Evolutionary conservation across 331 rosid genomes (phyloP).

Genomic region (Malus hybrid): DNA sequence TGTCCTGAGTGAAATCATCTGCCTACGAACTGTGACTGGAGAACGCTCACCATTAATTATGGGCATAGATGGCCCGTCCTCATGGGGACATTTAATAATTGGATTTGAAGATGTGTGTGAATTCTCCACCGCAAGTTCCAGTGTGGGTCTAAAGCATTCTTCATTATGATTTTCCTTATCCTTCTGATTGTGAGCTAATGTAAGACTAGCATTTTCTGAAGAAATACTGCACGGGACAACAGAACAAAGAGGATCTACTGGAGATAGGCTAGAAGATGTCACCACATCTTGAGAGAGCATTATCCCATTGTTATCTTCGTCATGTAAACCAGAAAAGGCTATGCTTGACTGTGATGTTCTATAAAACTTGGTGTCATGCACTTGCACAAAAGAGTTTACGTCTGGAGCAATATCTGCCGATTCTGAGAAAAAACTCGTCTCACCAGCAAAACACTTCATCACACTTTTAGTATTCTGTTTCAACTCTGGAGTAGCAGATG

Average conservation of each 20-base stretch:
- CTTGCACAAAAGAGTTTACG: constrained; percentile 53
- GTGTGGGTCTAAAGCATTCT: constrained; percentile 17
- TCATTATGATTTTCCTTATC: constrained; percentile 21
- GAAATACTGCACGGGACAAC: constrained; percentile 85
- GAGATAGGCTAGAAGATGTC: constrained; percentile 49
- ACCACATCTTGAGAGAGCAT: constrained; percentile 59
- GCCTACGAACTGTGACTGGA: constrained; percentile 25
- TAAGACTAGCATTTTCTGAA: constrained; percentile 25
- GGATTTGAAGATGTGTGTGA: constrained; percentile 14
- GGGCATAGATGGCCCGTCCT: constrained; percentile 18
- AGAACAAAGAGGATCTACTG: constrained; percentile 80
- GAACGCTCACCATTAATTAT: constrained; percentile 23
- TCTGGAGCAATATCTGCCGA: constrained; percentile 71
- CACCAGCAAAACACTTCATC: constrained; percentile 34
- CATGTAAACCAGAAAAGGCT: constrained; percentile 30
- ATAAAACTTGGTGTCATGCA: constrained; percentile 26
- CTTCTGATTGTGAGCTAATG: constrained; percentile 16
- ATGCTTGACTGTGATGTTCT: constrained; percentile 49
- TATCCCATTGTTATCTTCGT: constrained; percentile 25
- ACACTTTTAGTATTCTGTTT: constrained; percentile 21
- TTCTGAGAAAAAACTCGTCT: constrained; percentile 85
- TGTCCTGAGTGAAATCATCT: constrained; percentile 42
- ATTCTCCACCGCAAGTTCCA: constrained; percentile 36
- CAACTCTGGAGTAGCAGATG: constrained; percentile 25
- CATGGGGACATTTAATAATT: constrained; percentile 15